Conservation (phyloP, 108 stramenopile species). For the Parmales sp. region DNA sequence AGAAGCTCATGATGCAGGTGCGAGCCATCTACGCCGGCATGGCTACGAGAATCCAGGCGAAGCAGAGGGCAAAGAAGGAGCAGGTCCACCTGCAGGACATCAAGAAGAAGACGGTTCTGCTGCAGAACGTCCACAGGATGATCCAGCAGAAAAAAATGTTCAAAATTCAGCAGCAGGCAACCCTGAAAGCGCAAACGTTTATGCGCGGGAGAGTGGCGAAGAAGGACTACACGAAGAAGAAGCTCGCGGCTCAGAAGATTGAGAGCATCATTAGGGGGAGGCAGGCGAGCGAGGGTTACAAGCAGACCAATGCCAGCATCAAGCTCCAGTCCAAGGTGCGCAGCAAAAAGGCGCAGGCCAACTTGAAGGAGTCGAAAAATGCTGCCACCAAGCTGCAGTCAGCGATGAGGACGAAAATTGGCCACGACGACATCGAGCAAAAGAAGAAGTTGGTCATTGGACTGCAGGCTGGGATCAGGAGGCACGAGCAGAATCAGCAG, state of each 20-base stretch:
- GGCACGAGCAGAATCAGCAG: not conserved
- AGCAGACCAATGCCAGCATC: not conserved
- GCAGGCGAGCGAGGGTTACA: constrained; percentile 5
- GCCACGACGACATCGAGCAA: not conserved
- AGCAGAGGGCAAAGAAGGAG: not conserved
- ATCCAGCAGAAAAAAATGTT: not conserved
- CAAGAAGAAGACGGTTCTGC: not conserved
- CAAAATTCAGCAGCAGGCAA: not conserved
- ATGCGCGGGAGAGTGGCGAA: not conserved
- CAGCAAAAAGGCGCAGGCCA: not conserved
- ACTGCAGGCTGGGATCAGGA: not conserved
- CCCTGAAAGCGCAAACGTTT: not conserved
- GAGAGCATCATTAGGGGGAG: not conserved
- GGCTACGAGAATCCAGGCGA: not conserved
- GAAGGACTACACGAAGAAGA: not conserved
- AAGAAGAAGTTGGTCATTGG: not conserved
- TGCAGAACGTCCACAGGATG: not conserved
- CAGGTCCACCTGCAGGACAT: not conserved
- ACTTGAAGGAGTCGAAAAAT: not conserved
- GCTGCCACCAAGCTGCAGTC: not conserved
- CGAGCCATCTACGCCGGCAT: not conserved
- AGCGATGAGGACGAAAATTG: not conserved
- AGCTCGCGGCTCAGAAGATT: not conserved
- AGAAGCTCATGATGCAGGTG: not conserved
- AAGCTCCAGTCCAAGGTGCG: not conserved